Evolutionary conservation across 345 rosid genomes (phyloP).

Genomic region (Arabidopsis arenosa): DNA sequence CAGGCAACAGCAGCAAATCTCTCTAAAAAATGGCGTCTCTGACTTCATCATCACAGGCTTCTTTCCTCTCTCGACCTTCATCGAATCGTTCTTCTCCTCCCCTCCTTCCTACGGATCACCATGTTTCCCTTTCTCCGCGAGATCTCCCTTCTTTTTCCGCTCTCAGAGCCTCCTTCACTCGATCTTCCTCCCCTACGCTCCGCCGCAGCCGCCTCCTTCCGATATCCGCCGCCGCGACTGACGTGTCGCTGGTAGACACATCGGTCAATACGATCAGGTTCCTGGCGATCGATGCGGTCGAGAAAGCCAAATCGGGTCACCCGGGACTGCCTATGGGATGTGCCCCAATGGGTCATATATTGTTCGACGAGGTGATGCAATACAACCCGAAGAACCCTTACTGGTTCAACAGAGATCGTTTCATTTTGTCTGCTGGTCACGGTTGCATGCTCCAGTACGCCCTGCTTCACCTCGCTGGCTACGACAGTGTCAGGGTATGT

Average conservation of each 20-base stretch:
- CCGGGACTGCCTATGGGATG: slow-evolving; percentile 66
- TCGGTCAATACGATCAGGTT: slow-evolving; percentile 56
- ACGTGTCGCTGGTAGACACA: slow-evolving; percentile 22
- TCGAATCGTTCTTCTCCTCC: slow-evolving; percentile 40
- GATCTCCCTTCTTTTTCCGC: slow-evolving; percentile 47
- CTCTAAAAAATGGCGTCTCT: slow-evolving; percentile 55
- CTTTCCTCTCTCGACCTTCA: slow-evolving; percentile 51
- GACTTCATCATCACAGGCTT: slow-evolving; percentile 55
- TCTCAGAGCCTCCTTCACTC: slow-evolving; percentile 48
- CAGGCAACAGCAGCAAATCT: no score
- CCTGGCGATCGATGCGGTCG: slow-evolving; percentile 60
- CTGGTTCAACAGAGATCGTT: slow-evolving; percentile 99
- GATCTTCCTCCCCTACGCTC: slow-evolving; percentile 25
- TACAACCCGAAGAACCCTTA: slow-evolving; percentile 96
- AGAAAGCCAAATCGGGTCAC: slow-evolving; percentile 65
- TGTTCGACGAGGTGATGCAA: slow-evolving; percentile 92
- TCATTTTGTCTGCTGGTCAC: slow-evolving; percentile 92
- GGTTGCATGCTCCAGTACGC: slow-evolving; percentile 98
- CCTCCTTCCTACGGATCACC: slow-evolving; percentile 31
- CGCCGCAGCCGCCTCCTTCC: slow-evolving; percentile 32
- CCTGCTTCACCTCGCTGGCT: slow-evolving; percentile 95
- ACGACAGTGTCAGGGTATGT: slow-evolving; percentile 79
- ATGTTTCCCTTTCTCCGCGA: slow-evolving; percentile 37
- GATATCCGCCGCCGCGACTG: slow-evolving; percentile 5
- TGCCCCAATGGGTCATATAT: slow-evolving; percentile 92